Evolutionary conservation across 177 flowering plant species (phyloP).

Genomic region (Tripterygium wilfordii): DNA sequence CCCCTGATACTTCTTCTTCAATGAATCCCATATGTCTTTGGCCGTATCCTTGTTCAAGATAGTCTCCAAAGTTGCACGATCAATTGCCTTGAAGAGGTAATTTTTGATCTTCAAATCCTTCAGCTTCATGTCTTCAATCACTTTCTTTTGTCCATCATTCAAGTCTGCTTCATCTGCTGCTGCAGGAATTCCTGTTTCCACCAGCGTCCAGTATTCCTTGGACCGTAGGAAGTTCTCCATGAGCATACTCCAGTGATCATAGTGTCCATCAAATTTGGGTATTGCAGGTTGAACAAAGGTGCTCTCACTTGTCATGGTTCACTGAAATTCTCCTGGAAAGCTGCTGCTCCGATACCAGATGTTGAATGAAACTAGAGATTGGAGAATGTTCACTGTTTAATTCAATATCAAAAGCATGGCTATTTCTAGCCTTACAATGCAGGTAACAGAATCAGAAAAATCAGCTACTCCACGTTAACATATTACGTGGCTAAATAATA

Average conservation of each 20-base stretch:
- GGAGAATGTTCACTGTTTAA: too few species aligned
- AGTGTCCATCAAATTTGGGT: slow-evolving; percentile 7
- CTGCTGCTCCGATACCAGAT: too few species aligned
- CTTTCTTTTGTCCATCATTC: background rate
- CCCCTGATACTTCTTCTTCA: slow-evolving; percentile 13
- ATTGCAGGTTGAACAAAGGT: slow-evolving; percentile 1
- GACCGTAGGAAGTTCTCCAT: slow-evolving; percentile 12
- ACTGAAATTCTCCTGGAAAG: too few species aligned
- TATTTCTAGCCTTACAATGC: too few species aligned
- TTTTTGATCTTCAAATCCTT: slow-evolving; percentile 12
- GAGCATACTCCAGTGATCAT: too few species aligned
- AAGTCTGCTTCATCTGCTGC: background rate
- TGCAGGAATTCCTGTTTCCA: slow-evolving; percentile 1
- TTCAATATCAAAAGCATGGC: too few species aligned
- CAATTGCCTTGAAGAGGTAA: slow-evolving; percentile 9
- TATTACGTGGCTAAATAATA: too few species aligned
- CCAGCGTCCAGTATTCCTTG: slow-evolving; percentile 10
- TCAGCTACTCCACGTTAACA: too few species aligned
- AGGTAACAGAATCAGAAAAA: too few species aligned
- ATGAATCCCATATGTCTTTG: slow-evolving; percentile 10
- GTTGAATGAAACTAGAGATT: too few species aligned
- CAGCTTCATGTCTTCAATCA: background rate
- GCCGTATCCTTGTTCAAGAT: slow-evolving; percentile 5
- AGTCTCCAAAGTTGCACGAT: slow-evolving; percentile 2
- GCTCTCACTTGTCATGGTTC: background rate